A percentile compares a stretch with the other conserved stretches of the same genome.
phyloP scores from a whole-genome alignment of 257 asterid species.

The Phtheirospermum japonicum region DNA sequence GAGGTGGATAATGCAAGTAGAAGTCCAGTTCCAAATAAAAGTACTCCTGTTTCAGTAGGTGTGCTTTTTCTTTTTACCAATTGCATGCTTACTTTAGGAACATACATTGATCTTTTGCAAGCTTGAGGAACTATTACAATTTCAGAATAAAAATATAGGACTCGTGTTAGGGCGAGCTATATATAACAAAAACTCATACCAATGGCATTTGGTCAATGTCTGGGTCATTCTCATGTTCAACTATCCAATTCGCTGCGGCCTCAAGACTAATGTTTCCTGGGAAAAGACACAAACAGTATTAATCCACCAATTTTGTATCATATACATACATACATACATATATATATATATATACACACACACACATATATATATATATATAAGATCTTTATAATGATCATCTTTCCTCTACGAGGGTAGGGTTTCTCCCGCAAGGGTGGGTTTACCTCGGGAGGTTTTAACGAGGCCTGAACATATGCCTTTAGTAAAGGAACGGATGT shows the following conservation, averaged over 20 bases:
- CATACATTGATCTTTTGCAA: no score
- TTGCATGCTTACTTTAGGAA: no score
- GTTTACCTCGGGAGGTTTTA: no score
- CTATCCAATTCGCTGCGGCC: conserved; percentile 90
- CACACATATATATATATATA: no score
- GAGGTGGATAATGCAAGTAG: neutral
- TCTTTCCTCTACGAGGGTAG: no score
- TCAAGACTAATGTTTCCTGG: conserved; percentile 76
- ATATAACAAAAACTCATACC: conserved; percentile 43
- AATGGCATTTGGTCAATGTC: conserved; percentile 81
- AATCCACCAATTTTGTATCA: conserved; percentile 2
- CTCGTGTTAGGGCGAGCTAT: neutral
- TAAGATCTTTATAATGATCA: no score
- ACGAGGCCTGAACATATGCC: no score
- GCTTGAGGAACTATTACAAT: neutral
- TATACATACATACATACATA: no score
- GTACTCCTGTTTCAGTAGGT: neutral
- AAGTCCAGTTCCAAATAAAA: conserved; percentile 9
- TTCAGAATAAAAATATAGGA: neutral
- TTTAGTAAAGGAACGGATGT: no score
- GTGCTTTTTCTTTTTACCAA: no score
- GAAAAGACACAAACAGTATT: conserved; percentile 21
- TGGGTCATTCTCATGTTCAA: conserved; percentile 86
- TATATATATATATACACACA: no score
- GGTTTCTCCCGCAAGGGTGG: no score